Conservation (phyloP, 23 red algal genomes). For the Gracilariopsis chorda region DNA sequence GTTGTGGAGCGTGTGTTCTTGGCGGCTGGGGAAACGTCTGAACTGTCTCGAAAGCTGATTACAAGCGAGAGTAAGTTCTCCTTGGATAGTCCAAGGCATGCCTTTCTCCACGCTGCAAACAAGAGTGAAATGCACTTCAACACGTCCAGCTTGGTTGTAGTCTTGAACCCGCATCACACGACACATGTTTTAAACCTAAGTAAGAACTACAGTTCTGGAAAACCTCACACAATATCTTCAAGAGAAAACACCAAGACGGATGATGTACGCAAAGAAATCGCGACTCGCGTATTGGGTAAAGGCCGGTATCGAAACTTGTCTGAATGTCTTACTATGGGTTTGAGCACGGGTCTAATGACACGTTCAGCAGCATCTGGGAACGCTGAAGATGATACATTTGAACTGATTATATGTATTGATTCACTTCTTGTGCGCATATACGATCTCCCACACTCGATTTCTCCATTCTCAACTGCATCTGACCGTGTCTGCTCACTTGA, state of each 20-base stretch:
- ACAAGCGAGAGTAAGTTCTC: neutral
- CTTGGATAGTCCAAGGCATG: neutral
- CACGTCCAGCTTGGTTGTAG: conserved; percentile 4
- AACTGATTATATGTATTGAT: conserved; percentile 7
- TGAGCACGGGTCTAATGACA: conserved; percentile 5
- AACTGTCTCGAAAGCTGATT: conserved; percentile 6
- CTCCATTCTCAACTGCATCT: neutral
- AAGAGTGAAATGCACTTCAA: conserved; percentile 25
- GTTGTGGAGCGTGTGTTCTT: neutral
- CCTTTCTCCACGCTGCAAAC: conserved; percentile 51
- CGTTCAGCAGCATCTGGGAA: neutral
- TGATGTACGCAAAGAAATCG: neutral
- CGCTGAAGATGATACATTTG: conserved; percentile 32
- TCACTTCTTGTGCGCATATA: conserved; percentile 34
- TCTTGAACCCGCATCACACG: conserved; percentile 54
- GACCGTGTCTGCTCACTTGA: conserved; percentile 5
- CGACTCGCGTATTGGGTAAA: neutral
- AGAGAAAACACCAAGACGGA: conserved; percentile 2
- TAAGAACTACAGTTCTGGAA: conserved; percentile 26
- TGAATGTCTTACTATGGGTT: conserved; percentile 48
- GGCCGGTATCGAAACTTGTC: neutral
- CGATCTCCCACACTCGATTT: conserved; percentile 34
- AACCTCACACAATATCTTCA: conserved; percentile 28
- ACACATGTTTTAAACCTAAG: conserved; percentile 21
- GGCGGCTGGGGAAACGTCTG: neutral